These are phyloP conservation scores for Amaranthus tricolor DNA, from an alignment of 179 eudicot genomes.

Conservation along the genomic window DNA sequence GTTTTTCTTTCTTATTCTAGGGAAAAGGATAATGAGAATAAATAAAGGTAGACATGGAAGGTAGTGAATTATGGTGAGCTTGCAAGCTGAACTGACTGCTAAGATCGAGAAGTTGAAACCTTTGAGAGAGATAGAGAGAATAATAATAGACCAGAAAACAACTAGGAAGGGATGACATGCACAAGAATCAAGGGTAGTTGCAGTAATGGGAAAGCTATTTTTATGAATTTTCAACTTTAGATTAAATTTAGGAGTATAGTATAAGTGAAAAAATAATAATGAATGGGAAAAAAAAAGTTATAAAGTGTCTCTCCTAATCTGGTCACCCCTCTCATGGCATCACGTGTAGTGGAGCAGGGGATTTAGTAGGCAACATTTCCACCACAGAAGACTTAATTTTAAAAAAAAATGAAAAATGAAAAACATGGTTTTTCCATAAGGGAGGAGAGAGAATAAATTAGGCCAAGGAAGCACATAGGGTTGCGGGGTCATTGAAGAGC, in stretches of 20 bases:
- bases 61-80: constrained; percentile 16
- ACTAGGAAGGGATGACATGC: constrained; percentile 12
- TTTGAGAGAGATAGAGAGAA: constrained; percentile 20
- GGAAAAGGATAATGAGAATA: constrained; percentile 21
- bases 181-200: constrained; percentile 23
- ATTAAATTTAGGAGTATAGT: neutral
- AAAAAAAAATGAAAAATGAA: neutral
- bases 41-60: constrained; percentile 22
- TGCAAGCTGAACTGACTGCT: constrained; percentile 18
- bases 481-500: constrained; percentile 27
- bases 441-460: constrained; percentile 6
- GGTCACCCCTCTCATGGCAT: constrained; percentile 25
- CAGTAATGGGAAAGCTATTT: constrained; percentile 13
- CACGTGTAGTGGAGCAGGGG: constrained; percentile 36
- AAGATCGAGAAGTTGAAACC: constrained; percentile 27
- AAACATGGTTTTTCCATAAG: constrained; percentile 17
- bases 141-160: constrained; percentile 16
- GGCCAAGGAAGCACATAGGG: constrained; percentile 5
- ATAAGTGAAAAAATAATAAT: neutral
- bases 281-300: neutral
- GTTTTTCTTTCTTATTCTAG: neutral
- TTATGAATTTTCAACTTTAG: constrained; percentile 7
- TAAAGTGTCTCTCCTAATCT: constrained; percentile 10
- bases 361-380: constrained; percentile 16
- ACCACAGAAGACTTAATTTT: constrained; percentile 12